Evolutionary conservation across 345 rosid species (phyloP).

Genomic region (Alliaria petiolata): DNA sequence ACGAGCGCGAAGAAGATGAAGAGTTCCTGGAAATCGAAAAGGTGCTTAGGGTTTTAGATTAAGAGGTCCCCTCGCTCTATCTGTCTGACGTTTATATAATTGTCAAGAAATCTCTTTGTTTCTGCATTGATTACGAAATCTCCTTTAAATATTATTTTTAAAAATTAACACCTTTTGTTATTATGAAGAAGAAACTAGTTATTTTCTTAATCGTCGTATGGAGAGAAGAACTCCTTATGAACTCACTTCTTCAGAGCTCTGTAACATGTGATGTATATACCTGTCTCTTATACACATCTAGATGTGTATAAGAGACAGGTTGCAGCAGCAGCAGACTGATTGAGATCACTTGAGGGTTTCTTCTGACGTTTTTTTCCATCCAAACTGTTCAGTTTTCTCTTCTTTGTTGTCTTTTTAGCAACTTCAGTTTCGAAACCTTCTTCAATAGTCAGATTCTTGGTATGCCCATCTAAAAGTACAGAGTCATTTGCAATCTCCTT

Average conservation of each 20-base stretch:
- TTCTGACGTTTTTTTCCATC: conserved; percentile 33
- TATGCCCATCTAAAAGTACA: conserved; percentile 7
- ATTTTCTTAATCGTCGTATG: too few relatives aligned
- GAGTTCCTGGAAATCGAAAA: not conserved
- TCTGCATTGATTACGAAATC: too few relatives aligned
- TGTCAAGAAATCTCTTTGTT: too few relatives aligned
- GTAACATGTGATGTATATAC: too few relatives aligned
- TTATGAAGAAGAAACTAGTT: too few relatives aligned
- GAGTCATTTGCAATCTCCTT: conserved; percentile 1
- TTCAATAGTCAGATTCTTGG: not conserved
- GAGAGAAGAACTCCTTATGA: too few relatives aligned
- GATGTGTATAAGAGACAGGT: too few relatives aligned
- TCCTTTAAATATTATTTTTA: too few relatives aligned
- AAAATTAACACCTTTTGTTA: too few relatives aligned
- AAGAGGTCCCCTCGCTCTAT: too few relatives aligned
- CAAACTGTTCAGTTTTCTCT: conserved; percentile 12
- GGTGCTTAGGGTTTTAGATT: not conserved
- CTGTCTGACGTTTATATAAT: not conserved
- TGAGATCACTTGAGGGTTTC: conserved; percentile 20
- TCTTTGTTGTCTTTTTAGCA: conserved; percentile 16
- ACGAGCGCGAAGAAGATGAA: not conserved
- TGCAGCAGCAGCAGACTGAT: conserved; percentile 25
- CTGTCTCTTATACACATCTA: too few relatives aligned
- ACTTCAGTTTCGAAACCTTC: conserved; percentile 11
- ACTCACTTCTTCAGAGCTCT: too few relatives aligned